Conservation (phyloP, 2,329 filamentous ascomycete genomes). For the Hypoxylon rubiginosum region DNA sequence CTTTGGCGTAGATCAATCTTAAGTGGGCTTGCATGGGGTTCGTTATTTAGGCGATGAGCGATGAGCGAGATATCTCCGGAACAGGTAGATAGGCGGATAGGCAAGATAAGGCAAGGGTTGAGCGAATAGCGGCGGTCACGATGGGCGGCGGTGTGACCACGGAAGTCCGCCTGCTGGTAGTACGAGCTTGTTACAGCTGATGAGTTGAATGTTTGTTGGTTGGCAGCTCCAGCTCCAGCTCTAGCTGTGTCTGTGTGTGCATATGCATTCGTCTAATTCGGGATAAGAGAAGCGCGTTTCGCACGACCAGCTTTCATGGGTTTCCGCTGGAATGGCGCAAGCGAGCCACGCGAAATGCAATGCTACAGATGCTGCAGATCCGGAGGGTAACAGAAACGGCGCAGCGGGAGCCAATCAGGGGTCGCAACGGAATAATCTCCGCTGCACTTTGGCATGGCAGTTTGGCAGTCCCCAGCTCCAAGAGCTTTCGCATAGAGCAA, state of each 20-base stretch:
- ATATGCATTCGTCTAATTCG: neutral
- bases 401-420: conserved; percentile 20
- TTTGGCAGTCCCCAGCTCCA: too few species aligned
- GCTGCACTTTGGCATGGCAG: neutral
- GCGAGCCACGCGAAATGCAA: neutral
- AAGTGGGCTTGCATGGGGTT: neutral
- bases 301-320: neutral
- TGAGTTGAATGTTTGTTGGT: too few species aligned
- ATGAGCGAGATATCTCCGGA: too few species aligned
- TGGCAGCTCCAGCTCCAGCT: too few species aligned
- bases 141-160: too few species aligned
- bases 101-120: too few species aligned
- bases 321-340: neutral
- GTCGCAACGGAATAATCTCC: neutral
- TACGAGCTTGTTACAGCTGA: too few species aligned
- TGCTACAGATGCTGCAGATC: conserved; percentile 27
- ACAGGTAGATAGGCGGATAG: too few species aligned
- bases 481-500: conserved; percentile 2
- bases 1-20: too few species aligned
- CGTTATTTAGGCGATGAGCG: neutral
- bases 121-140: too few species aligned
- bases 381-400: conserved; percentile 17
- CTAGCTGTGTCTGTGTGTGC: too few species aligned
- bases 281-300: neutral
- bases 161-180: too few species aligned